A percentile compares a stretch with the other conserved stretches of the same genome.
Evolutionary conservation across 2,329 filamentous ascomycete species (phyloP).

Genomic region (Aureobasidium melanogenum): DNA sequence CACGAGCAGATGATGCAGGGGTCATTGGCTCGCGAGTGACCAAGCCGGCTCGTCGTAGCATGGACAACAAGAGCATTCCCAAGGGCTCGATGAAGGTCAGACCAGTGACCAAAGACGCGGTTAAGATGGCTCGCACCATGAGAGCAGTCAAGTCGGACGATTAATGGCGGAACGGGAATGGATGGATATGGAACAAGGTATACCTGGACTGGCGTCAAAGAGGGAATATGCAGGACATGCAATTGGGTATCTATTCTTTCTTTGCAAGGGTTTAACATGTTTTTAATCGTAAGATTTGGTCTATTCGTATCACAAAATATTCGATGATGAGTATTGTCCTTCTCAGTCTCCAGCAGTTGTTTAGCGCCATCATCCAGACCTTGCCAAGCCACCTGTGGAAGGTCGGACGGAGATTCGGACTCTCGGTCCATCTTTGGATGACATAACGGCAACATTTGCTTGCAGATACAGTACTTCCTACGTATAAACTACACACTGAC

Average conservation of each 20-base stretch:
- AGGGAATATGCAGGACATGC: neutral
- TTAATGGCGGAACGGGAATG: neutral
- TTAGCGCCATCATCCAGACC: neutral
- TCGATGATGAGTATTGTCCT: no score
- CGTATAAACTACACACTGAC: neutral
- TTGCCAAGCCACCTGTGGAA: neutral
- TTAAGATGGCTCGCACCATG: constrained; percentile 9
- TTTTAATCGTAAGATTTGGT: neutral
- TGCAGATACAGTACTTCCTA: neutral
- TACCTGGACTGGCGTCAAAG: neutral
- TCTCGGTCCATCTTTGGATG: neutral
- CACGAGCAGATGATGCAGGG: neutral
- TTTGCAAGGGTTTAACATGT: neutral
- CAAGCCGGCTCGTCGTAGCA: constrained; percentile 1
- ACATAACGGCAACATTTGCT: constrained; percentile 9
- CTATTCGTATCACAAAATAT: neutral
- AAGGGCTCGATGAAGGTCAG: constrained; percentile 11
- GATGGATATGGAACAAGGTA: neutral
- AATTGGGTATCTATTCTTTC: neutral
- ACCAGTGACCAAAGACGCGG: neutral
- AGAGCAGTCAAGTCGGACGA: constrained; percentile 10
- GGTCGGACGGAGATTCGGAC: constrained; percentile 2
- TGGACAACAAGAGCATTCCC: constrained; percentile 6
- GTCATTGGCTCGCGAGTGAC: neutral
- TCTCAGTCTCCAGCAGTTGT: neutral